Evolutionary conservation across 1,284 basidiomycete genomes (phyloP).

Genomic region (Cutaneotrichosporon spelunceum): DNA sequence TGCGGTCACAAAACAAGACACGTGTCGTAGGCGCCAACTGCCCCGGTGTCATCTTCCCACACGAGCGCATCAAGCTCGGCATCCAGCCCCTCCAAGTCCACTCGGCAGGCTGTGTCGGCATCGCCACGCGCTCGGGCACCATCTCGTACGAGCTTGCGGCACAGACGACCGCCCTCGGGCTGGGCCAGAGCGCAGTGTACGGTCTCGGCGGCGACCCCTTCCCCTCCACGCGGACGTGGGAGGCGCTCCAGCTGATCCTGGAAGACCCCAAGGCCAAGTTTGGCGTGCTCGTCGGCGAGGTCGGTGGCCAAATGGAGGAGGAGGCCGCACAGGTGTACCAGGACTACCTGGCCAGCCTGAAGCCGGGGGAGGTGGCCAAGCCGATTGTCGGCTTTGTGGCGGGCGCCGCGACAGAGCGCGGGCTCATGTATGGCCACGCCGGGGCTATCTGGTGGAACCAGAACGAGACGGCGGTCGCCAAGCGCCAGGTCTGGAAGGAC

Average conservation of each 20-base stretch:
- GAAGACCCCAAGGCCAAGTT: conserved; percentile 77
- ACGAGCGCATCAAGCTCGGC: conserved; percentile 90
- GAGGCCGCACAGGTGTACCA: conserved; percentile 94
- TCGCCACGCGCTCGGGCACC: conserved; percentile 93
- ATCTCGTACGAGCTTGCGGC: conserved; percentile 74
- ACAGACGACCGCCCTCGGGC: conserved; percentile 86
- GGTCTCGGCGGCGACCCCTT: conserved; percentile 97
- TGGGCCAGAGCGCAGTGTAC: conserved; percentile 88
- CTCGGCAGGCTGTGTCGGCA: conserved; percentile 79
- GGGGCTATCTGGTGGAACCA: conserved; percentile 31
- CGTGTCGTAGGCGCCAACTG: conserved; percentile 86
- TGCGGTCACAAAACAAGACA: conserved; percentile 84
- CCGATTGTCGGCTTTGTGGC: conserved; percentile 95
- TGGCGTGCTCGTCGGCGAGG: conserved; percentile 92
- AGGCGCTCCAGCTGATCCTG: conserved; percentile 88
- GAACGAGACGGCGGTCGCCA: conserved; percentile 23
- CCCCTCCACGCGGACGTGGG: conserved; percentile 69
- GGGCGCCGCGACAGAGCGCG: conserved; percentile 87
- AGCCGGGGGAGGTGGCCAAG: conserved; percentile 58
- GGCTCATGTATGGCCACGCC: conserved; percentile 91
- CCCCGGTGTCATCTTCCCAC: conserved; percentile 82
- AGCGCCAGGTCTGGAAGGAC: conserved; percentile 17
- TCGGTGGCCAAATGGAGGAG: conserved; percentile 88
- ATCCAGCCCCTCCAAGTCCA: conserved; percentile 96
- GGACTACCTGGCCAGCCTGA: conserved; percentile 63